Evolutionary conservation across 2,329 filamentous ascomycete species (phyloP).

Genomic region (Apiospora marii): DNA sequence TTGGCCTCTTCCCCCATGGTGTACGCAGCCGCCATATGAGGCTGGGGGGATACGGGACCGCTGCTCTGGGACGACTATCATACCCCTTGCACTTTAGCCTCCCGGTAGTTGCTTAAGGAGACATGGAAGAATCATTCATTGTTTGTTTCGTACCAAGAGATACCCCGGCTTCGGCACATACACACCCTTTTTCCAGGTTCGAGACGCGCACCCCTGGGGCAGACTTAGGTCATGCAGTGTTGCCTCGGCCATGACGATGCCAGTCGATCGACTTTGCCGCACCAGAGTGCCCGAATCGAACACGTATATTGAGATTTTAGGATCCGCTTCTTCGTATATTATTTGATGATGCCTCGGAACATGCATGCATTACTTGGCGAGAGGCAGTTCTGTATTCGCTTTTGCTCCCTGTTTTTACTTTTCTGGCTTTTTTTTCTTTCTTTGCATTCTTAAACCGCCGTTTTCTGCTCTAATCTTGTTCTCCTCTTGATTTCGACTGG

Average conservation of each 20-base stretch:
- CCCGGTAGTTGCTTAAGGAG: background rate
- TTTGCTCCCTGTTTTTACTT: background rate
- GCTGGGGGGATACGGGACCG: background rate
- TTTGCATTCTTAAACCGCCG: constrained; percentile 5
- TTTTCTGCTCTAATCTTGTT: constrained; percentile 22
- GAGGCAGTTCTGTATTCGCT: background rate
- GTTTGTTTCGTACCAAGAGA: constrained; percentile 22
- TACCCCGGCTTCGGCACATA: constrained; percentile 20
- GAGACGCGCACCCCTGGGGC: background rate
- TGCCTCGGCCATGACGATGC: background rate
- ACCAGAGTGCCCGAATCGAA: background rate
- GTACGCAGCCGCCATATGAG: background rate
- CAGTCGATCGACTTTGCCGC: background rate
- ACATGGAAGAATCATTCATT: constrained; percentile 20
- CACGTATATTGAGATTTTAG: constrained; percentile 14
- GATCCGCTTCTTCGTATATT: constrained; percentile 16
- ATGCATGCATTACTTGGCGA: constrained; percentile 19
- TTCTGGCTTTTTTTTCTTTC: background rate
- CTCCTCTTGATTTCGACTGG: constrained; percentile 15
- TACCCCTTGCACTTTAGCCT: background rate
- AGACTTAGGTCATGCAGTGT: background rate
- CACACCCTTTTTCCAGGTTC: constrained; percentile 12
- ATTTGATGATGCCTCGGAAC: constrained; percentile 15
- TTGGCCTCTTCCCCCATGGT: background rate
- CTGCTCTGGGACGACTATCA: background rate